These are phyloP conservation scores for Drechslerella coelobrocha DNA, from an alignment of 2,329 filamentous ascomycete genomes.

Conservation along the genomic window DNA sequence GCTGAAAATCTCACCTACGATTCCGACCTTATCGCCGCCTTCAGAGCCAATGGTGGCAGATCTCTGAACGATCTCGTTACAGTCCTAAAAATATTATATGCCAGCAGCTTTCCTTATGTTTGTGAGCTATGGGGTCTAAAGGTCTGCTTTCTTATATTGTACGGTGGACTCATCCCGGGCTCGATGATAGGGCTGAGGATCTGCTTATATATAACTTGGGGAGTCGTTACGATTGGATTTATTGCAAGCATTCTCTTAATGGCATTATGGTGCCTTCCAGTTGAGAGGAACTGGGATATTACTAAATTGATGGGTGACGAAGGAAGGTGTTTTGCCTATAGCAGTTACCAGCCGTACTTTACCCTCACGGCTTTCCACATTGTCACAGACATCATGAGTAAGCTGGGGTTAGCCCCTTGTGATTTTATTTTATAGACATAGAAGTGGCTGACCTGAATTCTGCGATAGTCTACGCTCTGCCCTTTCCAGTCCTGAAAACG, in stretches of 20 bases:
- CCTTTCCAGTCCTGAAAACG: conserved; percentile 32
- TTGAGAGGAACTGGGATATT: conserved; percentile 39
- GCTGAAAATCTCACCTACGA: conserved; percentile 44
- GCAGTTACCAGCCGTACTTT: conserved; percentile 41
- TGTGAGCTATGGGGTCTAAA: conserved; percentile 46
- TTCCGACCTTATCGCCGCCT: conserved; percentile 46
- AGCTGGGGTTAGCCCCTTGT: background rate
- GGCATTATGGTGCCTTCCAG: conserved; percentile 39
- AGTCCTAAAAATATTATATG: conserved; percentile 37
- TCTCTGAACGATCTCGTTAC: conserved; percentile 29
- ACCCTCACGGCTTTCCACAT: conserved; percentile 41
- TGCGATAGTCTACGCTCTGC: conserved; percentile 34
- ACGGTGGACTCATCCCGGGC: conserved; percentile 31
- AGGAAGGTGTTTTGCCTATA: conserved; percentile 42
- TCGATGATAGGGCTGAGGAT: conserved; percentile 44
- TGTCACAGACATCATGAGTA: conserved; percentile 40
- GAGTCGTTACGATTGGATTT: conserved; percentile 29
- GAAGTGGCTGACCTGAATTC: background rate
- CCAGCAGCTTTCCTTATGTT: conserved; percentile 42
- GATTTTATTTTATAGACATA: background rate
- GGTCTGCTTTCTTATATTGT: conserved; percentile 36
- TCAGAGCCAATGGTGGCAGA: conserved; percentile 18
- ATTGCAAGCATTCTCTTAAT: conserved; percentile 39
- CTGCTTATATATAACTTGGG: conserved; percentile 39
- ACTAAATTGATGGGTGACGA: conserved; percentile 31